Conservation (phyloP, 2,329 filamentous ascomycete species). For the Aureobasidium namibiae region DNA sequence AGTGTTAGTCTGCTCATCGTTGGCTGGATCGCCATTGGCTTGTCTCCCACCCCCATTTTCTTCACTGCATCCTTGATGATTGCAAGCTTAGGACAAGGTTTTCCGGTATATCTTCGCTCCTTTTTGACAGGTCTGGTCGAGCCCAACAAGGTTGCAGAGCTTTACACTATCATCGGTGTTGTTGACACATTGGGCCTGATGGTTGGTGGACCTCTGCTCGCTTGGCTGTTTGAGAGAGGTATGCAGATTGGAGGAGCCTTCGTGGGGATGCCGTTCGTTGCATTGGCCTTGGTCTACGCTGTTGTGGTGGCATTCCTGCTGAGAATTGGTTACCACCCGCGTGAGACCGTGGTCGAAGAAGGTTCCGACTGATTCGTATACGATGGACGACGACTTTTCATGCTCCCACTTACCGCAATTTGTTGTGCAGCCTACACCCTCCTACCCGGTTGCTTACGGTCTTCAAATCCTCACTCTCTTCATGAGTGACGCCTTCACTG, state of each 20-base stretch:
- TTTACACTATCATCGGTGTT: conserved; percentile 46
- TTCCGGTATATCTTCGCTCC: conserved; percentile 37
- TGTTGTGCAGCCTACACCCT: too few relatives aligned
- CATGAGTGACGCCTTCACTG: too few relatives aligned
- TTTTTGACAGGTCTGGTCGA: conserved; percentile 48
- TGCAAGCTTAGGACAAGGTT: conserved; percentile 40
- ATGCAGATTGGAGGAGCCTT: conserved; percentile 39
- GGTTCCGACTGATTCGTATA: background rate
- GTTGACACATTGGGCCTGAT: conserved; percentile 44
- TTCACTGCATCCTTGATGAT: conserved; percentile 35
- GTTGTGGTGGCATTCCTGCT: background rate
- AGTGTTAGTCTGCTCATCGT: conserved; percentile 21
- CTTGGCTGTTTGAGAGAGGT: conserved; percentile 39
- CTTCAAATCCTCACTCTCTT: too few relatives aligned
- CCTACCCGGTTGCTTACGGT: too few relatives aligned
- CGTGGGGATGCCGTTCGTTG: conserved; percentile 44
- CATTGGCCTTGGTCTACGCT: conserved; percentile 27
- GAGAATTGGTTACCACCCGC: background rate
- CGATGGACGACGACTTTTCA: too few relatives aligned
- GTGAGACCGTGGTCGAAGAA: background rate
- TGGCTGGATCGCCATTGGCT: conserved; percentile 24
- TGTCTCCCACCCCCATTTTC: conserved; percentile 22
- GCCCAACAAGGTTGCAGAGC: conserved; percentile 44
- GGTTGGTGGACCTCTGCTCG: conserved; percentile 39
- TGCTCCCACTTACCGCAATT: too few relatives aligned